Conservation (phyloP, 768 basidiomycete genomes). For the Daedaleopsis sinensis region DNA sequence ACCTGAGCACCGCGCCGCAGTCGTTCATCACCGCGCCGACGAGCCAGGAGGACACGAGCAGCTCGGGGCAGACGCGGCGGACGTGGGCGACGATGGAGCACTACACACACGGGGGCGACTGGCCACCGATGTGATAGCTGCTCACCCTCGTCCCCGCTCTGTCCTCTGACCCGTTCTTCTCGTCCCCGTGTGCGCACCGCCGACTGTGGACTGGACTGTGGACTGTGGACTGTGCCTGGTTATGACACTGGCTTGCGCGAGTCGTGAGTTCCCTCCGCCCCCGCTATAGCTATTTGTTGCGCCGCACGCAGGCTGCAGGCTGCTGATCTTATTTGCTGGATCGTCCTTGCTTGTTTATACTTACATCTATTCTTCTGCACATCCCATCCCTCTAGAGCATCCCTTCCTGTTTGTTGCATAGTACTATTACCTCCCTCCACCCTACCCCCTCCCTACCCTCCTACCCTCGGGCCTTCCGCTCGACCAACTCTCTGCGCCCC, state of each 20-base stretch:
- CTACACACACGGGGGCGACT: conserved; percentile 22
- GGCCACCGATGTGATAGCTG: conserved; percentile 8
- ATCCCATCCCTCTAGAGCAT: conserved; percentile 11
- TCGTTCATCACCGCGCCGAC: conserved; percentile 72
- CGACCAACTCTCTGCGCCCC: neutral
- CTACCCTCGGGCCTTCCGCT: neutral
- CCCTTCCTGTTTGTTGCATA: conserved; percentile 19
- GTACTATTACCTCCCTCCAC: neutral
- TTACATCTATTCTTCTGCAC: conserved; percentile 21
- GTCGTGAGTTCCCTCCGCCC: neutral
- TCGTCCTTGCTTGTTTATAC: conserved; percentile 17
- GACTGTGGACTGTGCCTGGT: neutral
- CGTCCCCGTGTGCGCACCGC: too few relatives aligned
- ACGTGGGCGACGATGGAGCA: conserved; percentile 52
- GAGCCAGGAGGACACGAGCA: conserved; percentile 56
- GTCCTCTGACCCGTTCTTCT: too few relatives aligned
- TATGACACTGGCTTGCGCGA: conserved; percentile 1
- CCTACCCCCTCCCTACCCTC: neutral
- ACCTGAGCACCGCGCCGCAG: conserved; percentile 69
- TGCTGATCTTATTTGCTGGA: neutral
- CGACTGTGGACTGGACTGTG: conserved; percentile 1
- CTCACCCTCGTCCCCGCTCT: neutral
- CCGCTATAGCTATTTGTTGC: neutral
- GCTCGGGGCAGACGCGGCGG: conserved; percentile 47
- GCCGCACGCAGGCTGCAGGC: neutral